Percentiles rank a stretch among this genome's conserved stretches.
Conservation (phyloP, 805 yeast species). For the Ogataea paradorogensis region DNA sequence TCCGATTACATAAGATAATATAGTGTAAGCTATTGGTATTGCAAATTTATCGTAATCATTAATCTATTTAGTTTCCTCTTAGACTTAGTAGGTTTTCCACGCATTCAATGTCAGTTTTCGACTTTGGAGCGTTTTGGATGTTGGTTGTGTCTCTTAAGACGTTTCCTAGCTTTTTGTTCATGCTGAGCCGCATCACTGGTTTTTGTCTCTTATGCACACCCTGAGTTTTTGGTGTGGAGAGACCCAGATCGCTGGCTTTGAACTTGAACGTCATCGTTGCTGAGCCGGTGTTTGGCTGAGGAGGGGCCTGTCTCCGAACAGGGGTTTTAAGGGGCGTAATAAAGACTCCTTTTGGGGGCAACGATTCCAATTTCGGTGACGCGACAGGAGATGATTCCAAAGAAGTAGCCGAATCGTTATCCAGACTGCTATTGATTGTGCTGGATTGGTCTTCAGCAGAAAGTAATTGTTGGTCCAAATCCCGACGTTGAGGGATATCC, state of each 20-base stretch:
- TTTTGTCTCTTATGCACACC: constrained; percentile 28
- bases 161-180: constrained; percentile 15
- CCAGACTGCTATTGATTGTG: constrained; percentile 4
- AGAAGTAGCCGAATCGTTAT: constrained; percentile 9
- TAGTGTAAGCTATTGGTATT: not conserved
- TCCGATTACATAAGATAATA: not conserved
- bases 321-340: constrained; percentile 25
- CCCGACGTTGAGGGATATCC: constrained; percentile 26
- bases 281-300: constrained; percentile 11
- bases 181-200: constrained; percentile 30
- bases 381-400: constrained; percentile 15
- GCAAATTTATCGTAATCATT: not conserved
- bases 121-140: constrained; percentile 9
- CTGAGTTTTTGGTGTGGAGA: constrained; percentile 27
- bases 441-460: constrained; percentile 15
- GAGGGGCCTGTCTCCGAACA: constrained; percentile 4
- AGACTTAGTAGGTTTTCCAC: constrained; percentile 41
- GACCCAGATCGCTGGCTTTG: constrained; percentile 33
- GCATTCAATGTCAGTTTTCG: constrained; percentile 30
- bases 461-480: constrained; percentile 25
- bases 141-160: constrained; percentile 27
- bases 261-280: constrained; percentile 37
- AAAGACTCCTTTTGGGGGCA: constrained; percentile 28
- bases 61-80: constrained; percentile 18
- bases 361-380: constrained; percentile 10